Evolutionary conservation across 2,329 filamentous ascomycete genomes (phyloP).

Genomic region (Fusarium sp.): DNA sequence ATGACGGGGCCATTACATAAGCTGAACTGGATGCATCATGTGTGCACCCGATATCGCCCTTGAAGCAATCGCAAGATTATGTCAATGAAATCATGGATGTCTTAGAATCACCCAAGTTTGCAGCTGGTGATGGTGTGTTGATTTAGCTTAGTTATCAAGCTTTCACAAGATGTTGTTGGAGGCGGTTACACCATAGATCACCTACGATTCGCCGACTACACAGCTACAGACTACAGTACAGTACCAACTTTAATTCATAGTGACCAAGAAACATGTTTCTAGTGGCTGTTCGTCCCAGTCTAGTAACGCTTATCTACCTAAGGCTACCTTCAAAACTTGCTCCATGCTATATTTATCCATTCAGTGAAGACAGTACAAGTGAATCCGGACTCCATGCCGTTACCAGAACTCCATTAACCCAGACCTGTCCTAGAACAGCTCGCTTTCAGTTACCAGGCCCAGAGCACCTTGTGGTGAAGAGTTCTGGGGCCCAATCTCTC

Average conservation of each 20-base stretch:
- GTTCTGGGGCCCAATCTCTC: slow-evolving; percentile 84
- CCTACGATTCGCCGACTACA: slow-evolving; percentile 3
- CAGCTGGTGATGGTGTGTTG: background rate
- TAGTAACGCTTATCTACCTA: slow-evolving; percentile 6
- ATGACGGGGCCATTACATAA: slow-evolving; percentile 42
- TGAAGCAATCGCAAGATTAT: background rate
- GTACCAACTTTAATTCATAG: slow-evolving; percentile 5
- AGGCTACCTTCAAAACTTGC: slow-evolving; percentile 2
- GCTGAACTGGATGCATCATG: slow-evolving; percentile 16
- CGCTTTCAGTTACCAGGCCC: slow-evolving; percentile 62
- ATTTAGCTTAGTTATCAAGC: background rate
- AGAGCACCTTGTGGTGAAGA: slow-evolving; percentile 83
- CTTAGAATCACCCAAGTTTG: background rate
- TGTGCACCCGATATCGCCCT: slow-evolving; percentile 30
- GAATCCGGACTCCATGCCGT: slow-evolving; percentile 42
- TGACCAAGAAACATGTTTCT: slow-evolving; percentile 5
- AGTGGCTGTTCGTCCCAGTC: slow-evolving; percentile 13
- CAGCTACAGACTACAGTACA: slow-evolving; percentile 1
- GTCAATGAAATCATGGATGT: background rate
- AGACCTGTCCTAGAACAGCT: slow-evolving; percentile 12
- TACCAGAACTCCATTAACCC: slow-evolving; percentile 39
- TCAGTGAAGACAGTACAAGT: slow-evolving; percentile 28
- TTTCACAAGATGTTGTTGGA: background rate
- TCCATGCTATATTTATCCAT: slow-evolving; percentile 16
- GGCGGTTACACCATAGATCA: background rate